phyloP scores from a whole-genome alignment of 257 asterid species.

The Nicotiana noctiflora region DNA sequence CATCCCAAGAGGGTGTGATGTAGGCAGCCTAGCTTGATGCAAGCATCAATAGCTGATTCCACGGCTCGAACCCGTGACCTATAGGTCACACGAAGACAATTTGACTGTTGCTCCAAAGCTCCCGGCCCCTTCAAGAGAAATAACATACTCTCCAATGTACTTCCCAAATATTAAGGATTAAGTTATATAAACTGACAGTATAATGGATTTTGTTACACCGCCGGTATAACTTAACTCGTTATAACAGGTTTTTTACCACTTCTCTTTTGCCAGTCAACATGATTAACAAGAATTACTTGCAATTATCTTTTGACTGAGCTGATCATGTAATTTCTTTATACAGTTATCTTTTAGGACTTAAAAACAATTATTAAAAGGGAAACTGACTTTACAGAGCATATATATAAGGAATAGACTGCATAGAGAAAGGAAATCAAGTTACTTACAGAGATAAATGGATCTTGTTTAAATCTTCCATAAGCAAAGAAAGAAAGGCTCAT shows the following conservation, averaged over 20 bases:
- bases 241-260: too few relatives aligned
- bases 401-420: not conserved
- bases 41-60: not conserved
- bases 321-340: too few relatives aligned
- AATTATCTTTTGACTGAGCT: too few relatives aligned
- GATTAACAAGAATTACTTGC: too few relatives aligned
- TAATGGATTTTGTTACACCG: too few relatives aligned
- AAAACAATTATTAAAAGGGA: not conserved
- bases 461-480: conserved; percentile 66
- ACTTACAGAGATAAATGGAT: conserved; percentile 67
- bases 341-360: too few relatives aligned
- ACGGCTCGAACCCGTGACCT: not conserved
- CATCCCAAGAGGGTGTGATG: not conserved
- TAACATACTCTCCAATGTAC: not conserved
- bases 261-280: too few relatives aligned
- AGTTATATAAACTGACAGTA: too few relatives aligned
- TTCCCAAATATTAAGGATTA: not conserved
- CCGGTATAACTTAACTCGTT: too few relatives aligned
- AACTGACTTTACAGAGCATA: not conserved
- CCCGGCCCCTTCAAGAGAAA: too few relatives aligned
- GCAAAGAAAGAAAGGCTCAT: conserved; percentile 81
- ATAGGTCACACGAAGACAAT: not conserved
- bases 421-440: not conserved
- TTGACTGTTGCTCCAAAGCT: not conserved
- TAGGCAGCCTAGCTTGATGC: not conserved